Evolutionary conservation across 2,329 filamentous ascomycete genomes (phyloP).

Genomic region (Westerdykella sp.): DNA sequence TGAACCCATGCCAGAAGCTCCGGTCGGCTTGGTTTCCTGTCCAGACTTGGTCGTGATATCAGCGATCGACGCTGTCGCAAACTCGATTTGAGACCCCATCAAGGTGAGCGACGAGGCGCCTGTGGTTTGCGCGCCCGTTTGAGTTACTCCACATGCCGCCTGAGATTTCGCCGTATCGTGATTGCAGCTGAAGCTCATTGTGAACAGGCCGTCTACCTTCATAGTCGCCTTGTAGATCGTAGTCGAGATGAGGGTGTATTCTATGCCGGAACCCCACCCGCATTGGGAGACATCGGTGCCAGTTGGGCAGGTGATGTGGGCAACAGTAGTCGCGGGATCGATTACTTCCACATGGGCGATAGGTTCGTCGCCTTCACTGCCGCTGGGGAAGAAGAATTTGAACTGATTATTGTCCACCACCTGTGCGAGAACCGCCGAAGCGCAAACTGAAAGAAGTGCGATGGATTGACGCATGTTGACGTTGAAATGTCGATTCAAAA

Average conservation of each 20-base stretch:
- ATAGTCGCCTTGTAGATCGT: constrained; percentile 19
- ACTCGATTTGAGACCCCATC: constrained; percentile 13
- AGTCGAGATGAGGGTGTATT: constrained; percentile 14
- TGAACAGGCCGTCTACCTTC: constrained; percentile 6
- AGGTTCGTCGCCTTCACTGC: constrained; percentile 14
- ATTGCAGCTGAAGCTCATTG: constrained; percentile 24
- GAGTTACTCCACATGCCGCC: constrained; percentile 22
- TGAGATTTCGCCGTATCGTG: constrained; percentile 15
- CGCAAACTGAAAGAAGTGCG: constrained; percentile 13
- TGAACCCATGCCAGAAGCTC: constrained; percentile 3
- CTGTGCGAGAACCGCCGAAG: constrained; percentile 13
- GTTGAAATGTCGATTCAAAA: no score
- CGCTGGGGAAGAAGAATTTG: constrained; percentile 14
- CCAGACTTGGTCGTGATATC: constrained; percentile 8
- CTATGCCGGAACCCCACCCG: constrained; percentile 19
- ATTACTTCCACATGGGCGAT: constrained; percentile 19
- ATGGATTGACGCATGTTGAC: constrained; percentile 19
- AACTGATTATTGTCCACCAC: constrained; percentile 5
- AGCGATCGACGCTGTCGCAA: constrained; percentile 17
- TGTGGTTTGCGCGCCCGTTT: constrained; percentile 6
- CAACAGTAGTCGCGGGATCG: constrained; percentile 18
- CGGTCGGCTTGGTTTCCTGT: constrained; percentile 3
- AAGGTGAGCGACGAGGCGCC: constrained; percentile 12
- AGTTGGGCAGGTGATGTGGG: constrained; percentile 19
- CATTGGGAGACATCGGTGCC: constrained; percentile 16